These are phyloP conservation scores for Cyamopsis tetragonoloba DNA, from an alignment of 306 rosid genomes.

Conservation along the genomic window DNA sequence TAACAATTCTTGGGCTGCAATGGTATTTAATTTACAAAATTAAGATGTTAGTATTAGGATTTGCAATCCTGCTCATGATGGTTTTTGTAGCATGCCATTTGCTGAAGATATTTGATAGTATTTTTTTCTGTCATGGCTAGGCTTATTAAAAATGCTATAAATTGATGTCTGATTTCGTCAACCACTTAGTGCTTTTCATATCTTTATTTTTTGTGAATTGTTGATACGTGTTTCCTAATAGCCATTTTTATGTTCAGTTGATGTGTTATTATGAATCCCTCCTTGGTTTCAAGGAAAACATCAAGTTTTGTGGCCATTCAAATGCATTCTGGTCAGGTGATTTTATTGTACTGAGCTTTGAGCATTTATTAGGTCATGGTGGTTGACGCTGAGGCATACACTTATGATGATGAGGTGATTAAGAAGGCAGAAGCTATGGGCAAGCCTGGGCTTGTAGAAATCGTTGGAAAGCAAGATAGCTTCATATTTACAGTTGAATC, in stretches of 20 bases:
- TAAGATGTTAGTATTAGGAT: background rate
- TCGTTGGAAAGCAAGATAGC: constrained; percentile 79
- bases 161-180: constrained; percentile 6
- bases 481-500: constrained; percentile 93
- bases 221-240: background rate
- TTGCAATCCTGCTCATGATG: background rate
- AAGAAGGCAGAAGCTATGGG: constrained; percentile 99
- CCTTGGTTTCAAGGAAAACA: background rate
- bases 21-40: background rate
- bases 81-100: background rate
- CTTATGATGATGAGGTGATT: constrained; percentile 89
- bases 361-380: constrained; percentile 50
- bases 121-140: constrained; percentile 6
- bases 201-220: background rate
- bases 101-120: background rate
- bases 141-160: background rate
- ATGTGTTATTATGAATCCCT: background rate
- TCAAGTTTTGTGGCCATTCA: background rate
- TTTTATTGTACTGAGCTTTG: background rate
- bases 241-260: background rate
- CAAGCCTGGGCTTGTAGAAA: constrained; percentile 85
- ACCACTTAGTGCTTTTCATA: background rate
- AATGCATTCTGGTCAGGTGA: background rate
- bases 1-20: background rate
- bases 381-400: constrained; percentile 79